Evolutionary conservation across 768 basidiomycete species (phyloP).

Genomic region (Podaxis sp.): DNA sequence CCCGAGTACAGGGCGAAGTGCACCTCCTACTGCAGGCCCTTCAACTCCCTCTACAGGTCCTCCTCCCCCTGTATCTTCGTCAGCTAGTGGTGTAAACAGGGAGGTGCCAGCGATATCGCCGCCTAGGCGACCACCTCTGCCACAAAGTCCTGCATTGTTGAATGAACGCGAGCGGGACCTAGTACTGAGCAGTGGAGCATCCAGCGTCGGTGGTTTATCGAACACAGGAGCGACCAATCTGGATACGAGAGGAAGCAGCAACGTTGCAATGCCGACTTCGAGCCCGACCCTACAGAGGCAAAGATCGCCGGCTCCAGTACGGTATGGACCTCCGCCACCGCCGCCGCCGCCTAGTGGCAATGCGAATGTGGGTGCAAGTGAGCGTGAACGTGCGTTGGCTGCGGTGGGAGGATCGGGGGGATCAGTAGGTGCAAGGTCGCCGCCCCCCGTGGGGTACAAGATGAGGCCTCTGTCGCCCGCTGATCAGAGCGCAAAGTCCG

Average conservation of each 20-base stretch:
- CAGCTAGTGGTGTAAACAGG: conserved; percentile 13
- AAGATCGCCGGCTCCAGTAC: conserved; percentile 5
- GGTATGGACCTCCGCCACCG: conserved; percentile 18
- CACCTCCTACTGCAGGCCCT: conserved; percentile 19
- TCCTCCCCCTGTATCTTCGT: conserved; percentile 23
- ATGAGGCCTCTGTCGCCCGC: conserved; percentile 29
- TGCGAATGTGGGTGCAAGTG: not conserved
- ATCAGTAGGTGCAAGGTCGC: conserved; percentile 11
- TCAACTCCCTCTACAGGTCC: conserved; percentile 11
- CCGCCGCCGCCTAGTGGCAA: conserved; percentile 18
- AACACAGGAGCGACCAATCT: not conserved
- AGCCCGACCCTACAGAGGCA: conserved; percentile 2
- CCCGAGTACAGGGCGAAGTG: conserved; percentile 18
- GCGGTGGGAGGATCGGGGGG: not conserved
- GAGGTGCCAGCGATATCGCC: conserved; percentile 25
- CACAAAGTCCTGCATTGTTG: conserved; percentile 13
- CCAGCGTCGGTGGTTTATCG: not conserved
- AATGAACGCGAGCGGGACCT: not conserved
- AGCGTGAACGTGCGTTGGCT: not conserved
- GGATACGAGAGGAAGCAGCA: not conserved
- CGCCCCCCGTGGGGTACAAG: conserved; percentile 28
- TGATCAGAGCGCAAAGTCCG: conserved; percentile 15
- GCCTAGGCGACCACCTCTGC: conserved; percentile 28
- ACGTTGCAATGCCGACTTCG: not conserved
- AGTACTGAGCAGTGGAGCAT: not conserved